Evolutionary conservation across 2,329 filamentous ascomycete species (phyloP).

Genomic region (Aspergillus tamarii): DNA sequence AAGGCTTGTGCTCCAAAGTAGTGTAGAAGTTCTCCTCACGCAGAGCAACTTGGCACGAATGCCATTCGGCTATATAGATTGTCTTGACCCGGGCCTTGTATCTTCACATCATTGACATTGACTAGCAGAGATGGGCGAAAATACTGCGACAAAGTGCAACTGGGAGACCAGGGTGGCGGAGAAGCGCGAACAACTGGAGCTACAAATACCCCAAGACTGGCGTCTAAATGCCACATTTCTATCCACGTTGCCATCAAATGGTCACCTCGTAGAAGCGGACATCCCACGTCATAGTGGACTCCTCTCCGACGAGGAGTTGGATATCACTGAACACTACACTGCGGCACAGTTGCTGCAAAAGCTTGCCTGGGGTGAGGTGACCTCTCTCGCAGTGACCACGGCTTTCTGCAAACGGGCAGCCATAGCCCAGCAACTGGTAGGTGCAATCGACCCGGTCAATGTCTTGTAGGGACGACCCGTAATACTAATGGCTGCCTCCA

Average conservation of each 20-base stretch:
- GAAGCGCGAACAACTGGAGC: slow-evolving; percentile 35
- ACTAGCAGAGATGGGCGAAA: slow-evolving; percentile 16
- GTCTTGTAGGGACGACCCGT: not conserved
- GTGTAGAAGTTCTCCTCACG: too few relatives aligned
- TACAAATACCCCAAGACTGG: slow-evolving; percentile 40
- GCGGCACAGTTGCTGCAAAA: slow-evolving; percentile 24
- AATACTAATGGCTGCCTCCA: slow-evolving; percentile 5
- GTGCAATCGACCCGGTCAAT: not conserved
- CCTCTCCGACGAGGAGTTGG: slow-evolving; percentile 49
- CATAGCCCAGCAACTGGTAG: slow-evolving; percentile 41
- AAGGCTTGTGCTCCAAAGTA: too few relatives aligned
- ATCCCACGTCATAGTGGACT: slow-evolving; percentile 43
- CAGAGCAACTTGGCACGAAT: not conserved
- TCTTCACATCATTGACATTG: too few relatives aligned
- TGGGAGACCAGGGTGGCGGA: slow-evolving; percentile 27
- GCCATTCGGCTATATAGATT: not conserved
- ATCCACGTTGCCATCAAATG: slow-evolving; percentile 11
- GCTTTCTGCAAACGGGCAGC: slow-evolving; percentile 47
- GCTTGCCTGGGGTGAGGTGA: slow-evolving; percentile 24
- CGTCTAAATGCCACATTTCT: slow-evolving; percentile 22
- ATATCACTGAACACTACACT: slow-evolving; percentile 46
- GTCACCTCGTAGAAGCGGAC: slow-evolving; percentile 25
- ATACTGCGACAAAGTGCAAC: not conserved
- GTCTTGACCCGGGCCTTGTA: not conserved
- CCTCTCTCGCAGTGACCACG: slow-evolving; percentile 26